Percentiles rank a stretch among this genome's conserved stretches.
These are phyloP conservation scores for Kodamaea sagamina DNA, from an alignment of 805 yeast species.

Conservation along the genomic window DNA sequence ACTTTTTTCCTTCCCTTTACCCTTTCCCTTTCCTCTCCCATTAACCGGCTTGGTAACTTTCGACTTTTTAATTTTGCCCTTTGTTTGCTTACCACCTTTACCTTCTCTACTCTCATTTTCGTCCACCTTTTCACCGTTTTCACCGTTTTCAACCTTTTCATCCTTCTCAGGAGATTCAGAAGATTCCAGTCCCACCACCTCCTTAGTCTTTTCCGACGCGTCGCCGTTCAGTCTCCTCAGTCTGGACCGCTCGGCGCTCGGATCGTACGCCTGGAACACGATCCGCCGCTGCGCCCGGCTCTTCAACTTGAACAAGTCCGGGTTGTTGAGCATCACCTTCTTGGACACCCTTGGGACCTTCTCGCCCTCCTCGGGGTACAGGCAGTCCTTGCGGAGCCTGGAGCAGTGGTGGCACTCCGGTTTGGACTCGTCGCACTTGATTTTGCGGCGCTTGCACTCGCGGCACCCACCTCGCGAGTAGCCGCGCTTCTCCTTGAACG, in stretches of 20 bases:
- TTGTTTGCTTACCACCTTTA: no score
- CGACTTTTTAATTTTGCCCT: no score
- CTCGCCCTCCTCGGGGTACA: constrained; percentile 40
- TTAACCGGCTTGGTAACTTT: no score
- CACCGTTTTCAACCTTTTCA: no score
- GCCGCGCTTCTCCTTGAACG: constrained; percentile 15
- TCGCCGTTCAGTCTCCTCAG: not conserved
- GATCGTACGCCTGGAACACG: constrained; percentile 9
- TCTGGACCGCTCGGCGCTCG: constrained; percentile 1
- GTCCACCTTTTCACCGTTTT: no score
- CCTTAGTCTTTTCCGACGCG: no score
- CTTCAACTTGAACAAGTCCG: constrained; percentile 6
- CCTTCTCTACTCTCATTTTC: no score
- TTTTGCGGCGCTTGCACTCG: constrained; percentile 46
- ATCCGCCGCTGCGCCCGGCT: constrained; percentile 1
- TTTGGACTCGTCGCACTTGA: constrained; percentile 41
- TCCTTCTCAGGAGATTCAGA: no score
- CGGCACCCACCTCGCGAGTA: constrained; percentile 44
- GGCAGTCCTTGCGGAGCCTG: constrained; percentile 33
- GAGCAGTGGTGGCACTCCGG: constrained; percentile 37
- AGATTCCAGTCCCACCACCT: no score
- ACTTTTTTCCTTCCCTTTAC: no score
- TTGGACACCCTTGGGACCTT: constrained; percentile 32
- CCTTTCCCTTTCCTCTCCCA: no score
- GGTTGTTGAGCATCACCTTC: constrained; percentile 8